These are phyloP conservation scores for Carex myosuroides DNA, from an alignment of 176 grass and related monocot species.

Conservation along the genomic window DNA sequence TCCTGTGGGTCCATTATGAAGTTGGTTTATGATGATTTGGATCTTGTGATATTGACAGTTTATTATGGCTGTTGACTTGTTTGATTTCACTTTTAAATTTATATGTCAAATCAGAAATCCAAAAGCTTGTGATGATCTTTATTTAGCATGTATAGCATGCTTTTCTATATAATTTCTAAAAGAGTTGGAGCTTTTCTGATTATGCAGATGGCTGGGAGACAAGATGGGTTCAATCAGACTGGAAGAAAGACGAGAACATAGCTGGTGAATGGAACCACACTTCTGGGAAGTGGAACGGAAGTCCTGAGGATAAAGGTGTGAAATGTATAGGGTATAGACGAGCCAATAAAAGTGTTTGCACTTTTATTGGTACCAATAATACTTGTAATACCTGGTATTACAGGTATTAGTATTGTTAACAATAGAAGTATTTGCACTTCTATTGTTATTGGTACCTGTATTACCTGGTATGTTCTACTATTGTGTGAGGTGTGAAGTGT, in stretches of 20 bases:
- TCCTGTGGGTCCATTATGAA: background rate
- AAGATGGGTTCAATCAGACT: constrained; percentile 81
- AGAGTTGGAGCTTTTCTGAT: background rate
- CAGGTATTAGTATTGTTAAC: no score
- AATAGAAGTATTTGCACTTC: background rate
- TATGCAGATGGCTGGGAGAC: constrained; percentile 74
- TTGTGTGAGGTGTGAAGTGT: background rate
- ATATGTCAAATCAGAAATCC: background rate
- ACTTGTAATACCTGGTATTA: no score
- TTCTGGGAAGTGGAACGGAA: constrained; percentile 78
- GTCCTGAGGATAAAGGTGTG: constrained; percentile 71
- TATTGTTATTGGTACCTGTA: background rate
- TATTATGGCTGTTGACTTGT: background rate
- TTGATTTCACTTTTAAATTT: background rate
- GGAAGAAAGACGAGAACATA: constrained; percentile 73
- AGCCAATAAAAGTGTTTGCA: background rate
- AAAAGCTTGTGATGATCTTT: background rate
- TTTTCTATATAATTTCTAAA: background rate
- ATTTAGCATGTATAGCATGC: background rate
- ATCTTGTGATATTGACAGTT: background rate
- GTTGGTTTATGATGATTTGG: background rate
- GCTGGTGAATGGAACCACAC: constrained; percentile 90
- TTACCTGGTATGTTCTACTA: background rate
- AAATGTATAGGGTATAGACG: background rate
- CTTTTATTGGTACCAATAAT: no score